Conservation (phyloP, 495 filamentous ascomycete genomes). For the Aspergillus egyptiacus region DNA sequence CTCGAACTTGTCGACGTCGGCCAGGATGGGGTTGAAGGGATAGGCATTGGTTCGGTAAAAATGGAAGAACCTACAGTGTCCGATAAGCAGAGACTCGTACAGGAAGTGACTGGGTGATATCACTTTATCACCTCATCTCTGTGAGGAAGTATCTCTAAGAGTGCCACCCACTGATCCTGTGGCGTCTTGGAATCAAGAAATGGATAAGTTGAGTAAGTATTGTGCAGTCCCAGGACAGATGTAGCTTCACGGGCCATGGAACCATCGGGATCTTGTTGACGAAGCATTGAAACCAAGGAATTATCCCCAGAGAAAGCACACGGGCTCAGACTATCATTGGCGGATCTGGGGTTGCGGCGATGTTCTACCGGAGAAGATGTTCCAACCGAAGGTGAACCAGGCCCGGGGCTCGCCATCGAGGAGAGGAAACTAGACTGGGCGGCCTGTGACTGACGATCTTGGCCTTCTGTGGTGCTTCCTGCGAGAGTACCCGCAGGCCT, state of each 20-base stretch:
- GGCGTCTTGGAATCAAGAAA: constrained; percentile 41
- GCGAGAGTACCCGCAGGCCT: too few relatives aligned
- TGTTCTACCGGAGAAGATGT: neutral
- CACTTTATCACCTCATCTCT: constrained; percentile 30
- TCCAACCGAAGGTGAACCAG: neutral
- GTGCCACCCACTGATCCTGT: constrained; percentile 24
- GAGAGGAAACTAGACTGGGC: neutral
- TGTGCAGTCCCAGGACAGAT: constrained; percentile 63
- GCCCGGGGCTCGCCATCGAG: neutral
- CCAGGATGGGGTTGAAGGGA: constrained; percentile 47
- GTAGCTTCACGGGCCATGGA: constrained; percentile 29
- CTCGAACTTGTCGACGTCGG: constrained; percentile 44
- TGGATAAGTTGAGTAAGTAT: constrained; percentile 64
- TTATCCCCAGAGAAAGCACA: constrained; percentile 41
- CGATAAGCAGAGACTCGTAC: constrained; percentile 3
- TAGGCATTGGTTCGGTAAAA: constrained; percentile 44
- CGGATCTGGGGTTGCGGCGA: neutral
- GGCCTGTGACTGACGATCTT: neutral
- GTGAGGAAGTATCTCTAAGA: constrained; percentile 27
- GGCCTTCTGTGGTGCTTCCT: neutral
- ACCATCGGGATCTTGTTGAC: constrained; percentile 51
- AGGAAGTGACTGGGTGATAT: neutral
- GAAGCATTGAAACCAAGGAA: constrained; percentile 31
- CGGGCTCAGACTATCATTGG: constrained; percentile 18
- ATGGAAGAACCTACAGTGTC: constrained; percentile 42